phyloP scores from a whole-genome alignment of 768 basidiomycete species.

The Leccinum disarticulatum region DNA sequence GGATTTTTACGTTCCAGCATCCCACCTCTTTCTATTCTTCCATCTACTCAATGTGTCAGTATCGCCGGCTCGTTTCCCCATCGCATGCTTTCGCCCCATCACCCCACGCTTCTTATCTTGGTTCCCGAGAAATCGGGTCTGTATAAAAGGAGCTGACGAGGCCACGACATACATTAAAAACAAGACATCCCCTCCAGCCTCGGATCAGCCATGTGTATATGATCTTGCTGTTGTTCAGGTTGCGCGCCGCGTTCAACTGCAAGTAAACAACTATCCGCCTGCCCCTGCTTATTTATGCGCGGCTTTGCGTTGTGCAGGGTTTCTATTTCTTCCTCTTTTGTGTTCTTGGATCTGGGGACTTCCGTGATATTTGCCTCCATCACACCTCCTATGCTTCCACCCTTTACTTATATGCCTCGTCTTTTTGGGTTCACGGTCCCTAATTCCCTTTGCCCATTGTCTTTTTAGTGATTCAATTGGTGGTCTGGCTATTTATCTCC shows the following conservation, averaged over 20 bases:
- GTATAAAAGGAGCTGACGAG: conserved; percentile 40
- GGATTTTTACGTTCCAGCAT: conserved; percentile 23
- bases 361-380: conserved; percentile 23
- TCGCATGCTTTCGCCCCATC: conserved; percentile 43
- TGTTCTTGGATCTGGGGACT: conserved; percentile 46
- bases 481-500: conserved; percentile 20
- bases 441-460: conserved; percentile 26
- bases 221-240: conserved; percentile 22
- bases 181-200: conserved; percentile 20
- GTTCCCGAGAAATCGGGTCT: conserved; percentile 33
- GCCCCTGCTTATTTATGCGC: conserved; percentile 35
- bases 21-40: conserved; percentile 23
- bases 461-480: conserved; percentile 28
- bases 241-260: conserved; percentile 24
- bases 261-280: conserved; percentile 20
- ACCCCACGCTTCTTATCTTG: conserved; percentile 37
- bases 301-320: conserved; percentile 23
- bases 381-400: conserved; percentile 18
- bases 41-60: conserved; percentile 43
- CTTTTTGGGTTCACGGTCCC: conserved; percentile 23
- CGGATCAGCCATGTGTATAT: conserved; percentile 36
- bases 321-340: conserved; percentile 32
- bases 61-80: conserved; percentile 37
- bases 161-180: conserved; percentile 31
- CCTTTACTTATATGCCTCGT: conserved; percentile 17